Evolutionary conservation across 805 yeast genomes (phyloP).

Genomic region (Saturnispora kantuleensis): DNA sequence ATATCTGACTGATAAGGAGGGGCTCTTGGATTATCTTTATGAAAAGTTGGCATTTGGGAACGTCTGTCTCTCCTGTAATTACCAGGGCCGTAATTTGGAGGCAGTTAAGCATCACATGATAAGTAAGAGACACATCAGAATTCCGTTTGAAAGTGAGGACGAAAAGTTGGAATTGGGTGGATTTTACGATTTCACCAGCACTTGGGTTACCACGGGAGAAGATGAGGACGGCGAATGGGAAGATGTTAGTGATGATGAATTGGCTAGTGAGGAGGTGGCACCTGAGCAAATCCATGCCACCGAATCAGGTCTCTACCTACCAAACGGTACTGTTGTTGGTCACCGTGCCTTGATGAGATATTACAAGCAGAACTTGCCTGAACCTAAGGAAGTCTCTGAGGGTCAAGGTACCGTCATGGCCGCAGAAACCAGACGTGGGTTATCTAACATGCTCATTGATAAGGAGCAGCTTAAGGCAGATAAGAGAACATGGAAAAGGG

Average conservation of each 20-base stretch:
- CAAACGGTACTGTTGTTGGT: constrained; percentile 71
- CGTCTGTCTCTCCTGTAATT: constrained; percentile 72
- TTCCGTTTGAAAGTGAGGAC: constrained; percentile 78
- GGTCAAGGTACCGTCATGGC: constrained; percentile 68
- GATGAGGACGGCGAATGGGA: constrained; percentile 28
- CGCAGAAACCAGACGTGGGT: constrained; percentile 58
- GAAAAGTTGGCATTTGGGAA: constrained; percentile 78
- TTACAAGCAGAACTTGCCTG: constrained; percentile 53
- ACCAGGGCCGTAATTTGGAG: constrained; percentile 74
- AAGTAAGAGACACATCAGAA: constrained; percentile 75
- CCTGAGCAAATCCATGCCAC: constrained; percentile 24
- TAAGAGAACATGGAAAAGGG: constrained; percentile 55
- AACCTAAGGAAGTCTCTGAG: constrained; percentile 44
- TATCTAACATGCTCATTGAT: constrained; percentile 24
- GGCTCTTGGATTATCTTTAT: constrained; percentile 65
- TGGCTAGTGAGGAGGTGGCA: constrained; percentile 25
- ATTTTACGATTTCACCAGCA: constrained; percentile 74
- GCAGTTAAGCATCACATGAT: constrained; percentile 85
- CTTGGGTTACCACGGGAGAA: constrained; percentile 35
- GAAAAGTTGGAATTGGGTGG: constrained; percentile 68
- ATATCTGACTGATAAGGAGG: constrained; percentile 57
- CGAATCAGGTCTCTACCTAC: constrained; percentile 61
- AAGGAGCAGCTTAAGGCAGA: constrained; percentile 31
- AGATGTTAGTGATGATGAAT: constrained; percentile 27
- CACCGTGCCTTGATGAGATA: constrained; percentile 69